phyloP scores from a whole-genome alignment of 1,284 basidiomycete genomes.

The Garcileccinum viscosum region DNA sequence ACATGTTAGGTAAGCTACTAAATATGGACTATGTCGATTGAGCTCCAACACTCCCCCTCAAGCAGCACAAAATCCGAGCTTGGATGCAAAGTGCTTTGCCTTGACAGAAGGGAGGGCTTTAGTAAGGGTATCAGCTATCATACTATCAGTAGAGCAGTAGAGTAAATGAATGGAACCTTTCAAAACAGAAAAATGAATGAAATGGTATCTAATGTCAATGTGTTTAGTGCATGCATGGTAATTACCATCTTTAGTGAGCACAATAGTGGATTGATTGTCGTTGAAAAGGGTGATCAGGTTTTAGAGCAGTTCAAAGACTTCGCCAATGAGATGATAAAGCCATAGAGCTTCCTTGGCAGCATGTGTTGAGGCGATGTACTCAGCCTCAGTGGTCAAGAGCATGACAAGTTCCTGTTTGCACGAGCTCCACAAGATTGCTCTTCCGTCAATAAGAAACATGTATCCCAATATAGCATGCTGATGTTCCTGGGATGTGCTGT shows the following conservation, averaged over 20 bases:
- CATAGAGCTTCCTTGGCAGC: not conserved
- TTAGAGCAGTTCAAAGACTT: not conserved
- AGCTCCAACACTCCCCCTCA: slow-evolving; percentile 2
- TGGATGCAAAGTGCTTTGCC: not conserved
- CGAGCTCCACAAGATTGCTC: not conserved
- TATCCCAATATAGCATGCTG: not conserved
- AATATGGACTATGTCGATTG: too few species aligned
- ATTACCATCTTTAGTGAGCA: not conserved
- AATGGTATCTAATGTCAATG: not conserved
- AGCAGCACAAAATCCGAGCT: not conserved
- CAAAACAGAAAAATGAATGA: too few species aligned
- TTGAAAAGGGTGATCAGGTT: not conserved
- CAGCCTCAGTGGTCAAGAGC: not conserved
- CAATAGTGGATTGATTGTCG: not conserved
- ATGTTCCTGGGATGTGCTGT: not conserved
- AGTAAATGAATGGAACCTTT: not conserved
- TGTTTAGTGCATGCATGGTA: not conserved
- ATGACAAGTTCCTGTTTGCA: not conserved
- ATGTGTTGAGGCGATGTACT: not conserved
- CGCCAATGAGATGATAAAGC: not conserved
- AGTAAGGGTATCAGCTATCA: not conserved
- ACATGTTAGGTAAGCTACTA: not conserved
- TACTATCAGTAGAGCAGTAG: slow-evolving; percentile 2
- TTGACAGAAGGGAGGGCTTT: not conserved
- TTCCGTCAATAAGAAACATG: not conserved